Percentiles rank a stretch among this genome's conserved stretches.
Evolutionary conservation across 495 filamentous ascomycete genomes (phyloP).

Genomic region (Xylaria scruposa): DNA sequence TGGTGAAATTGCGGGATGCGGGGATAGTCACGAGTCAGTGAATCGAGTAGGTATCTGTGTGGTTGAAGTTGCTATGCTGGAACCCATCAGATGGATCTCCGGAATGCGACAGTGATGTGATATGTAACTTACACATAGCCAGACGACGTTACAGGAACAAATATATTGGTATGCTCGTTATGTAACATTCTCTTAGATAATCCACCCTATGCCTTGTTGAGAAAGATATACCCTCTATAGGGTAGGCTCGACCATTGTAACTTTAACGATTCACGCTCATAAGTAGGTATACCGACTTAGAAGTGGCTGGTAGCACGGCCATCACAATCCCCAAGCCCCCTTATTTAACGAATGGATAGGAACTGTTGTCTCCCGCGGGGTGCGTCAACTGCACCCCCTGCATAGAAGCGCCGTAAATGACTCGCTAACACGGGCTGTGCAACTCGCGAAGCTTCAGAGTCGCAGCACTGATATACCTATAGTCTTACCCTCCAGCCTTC

Average conservation of each 20-base stretch:
- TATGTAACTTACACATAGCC: neutral
- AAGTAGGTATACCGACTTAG: neutral
- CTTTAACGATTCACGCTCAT: neutral
- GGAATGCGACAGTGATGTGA: neutral
- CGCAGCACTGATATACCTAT: neutral
- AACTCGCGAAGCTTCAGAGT: neutral
- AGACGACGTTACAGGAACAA: neutral
- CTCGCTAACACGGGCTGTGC: constrained; percentile 11
- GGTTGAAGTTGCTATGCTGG: neutral
- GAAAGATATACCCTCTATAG: neutral
- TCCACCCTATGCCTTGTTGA: neutral
- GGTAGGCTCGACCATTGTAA: neutral
- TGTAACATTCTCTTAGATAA: neutral
- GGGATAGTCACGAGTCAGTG: neutral
- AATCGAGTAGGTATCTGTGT: neutral
- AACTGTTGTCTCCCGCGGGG: neutral
- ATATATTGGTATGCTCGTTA: neutral
- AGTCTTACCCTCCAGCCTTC: neutral
- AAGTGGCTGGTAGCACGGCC: no score
- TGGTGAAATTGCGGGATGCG: neutral
- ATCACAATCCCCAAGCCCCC: neutral
- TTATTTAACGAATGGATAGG: neutral
- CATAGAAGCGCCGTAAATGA: constrained; percentile 2
- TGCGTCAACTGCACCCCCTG: constrained; percentile 18
- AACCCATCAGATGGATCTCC: neutral